A percentile compares a stretch with the other conserved stretches of the same genome.
Evolutionary conservation across 371 early-diverging fungal genomes (phyloP).

Genomic region (Circinella minor): DNA sequence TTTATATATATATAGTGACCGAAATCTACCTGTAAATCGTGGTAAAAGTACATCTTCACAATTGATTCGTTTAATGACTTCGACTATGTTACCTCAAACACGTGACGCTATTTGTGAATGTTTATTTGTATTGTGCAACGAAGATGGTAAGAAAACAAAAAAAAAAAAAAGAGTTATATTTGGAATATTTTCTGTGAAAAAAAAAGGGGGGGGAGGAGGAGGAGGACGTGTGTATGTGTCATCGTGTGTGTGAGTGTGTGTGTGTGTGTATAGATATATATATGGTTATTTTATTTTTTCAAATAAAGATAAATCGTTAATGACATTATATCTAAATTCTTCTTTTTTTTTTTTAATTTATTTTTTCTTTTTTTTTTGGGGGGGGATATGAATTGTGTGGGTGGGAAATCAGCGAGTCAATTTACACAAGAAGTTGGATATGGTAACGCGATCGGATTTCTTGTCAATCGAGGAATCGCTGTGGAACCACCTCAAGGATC

Average conservation of each 20-base stretch:
- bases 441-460: conserved; percentile 91
- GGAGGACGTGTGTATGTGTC: not conserved
- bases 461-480: conserved; percentile 70
- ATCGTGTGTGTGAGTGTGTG: not conserved
- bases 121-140: conserved; percentile 75
- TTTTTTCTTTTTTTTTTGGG: no score
- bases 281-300: no score
- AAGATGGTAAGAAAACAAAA: conserved; percentile 64
- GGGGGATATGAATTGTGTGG: no score
- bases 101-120: conserved; percentile 74
- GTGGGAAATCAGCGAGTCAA: conserved; percentile 52
- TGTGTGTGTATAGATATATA: not conserved
- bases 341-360: no score
- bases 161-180: not conserved
- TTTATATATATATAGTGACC: conserved; percentile 58
- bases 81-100: conserved; percentile 64
- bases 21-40: conserved; percentile 74
- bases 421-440: conserved; percentile 87
- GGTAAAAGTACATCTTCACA: conserved; percentile 66
- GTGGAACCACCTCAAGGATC: conserved; percentile 38
- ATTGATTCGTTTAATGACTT: conserved; percentile 80
- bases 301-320: no score
- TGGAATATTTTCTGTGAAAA: not conserved
- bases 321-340: no score
- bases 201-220: no score